Evolutionary conservation across 2,329 filamentous ascomycete genomes (phyloP).

Genomic region (Juglanconis oblonga): DNA sequence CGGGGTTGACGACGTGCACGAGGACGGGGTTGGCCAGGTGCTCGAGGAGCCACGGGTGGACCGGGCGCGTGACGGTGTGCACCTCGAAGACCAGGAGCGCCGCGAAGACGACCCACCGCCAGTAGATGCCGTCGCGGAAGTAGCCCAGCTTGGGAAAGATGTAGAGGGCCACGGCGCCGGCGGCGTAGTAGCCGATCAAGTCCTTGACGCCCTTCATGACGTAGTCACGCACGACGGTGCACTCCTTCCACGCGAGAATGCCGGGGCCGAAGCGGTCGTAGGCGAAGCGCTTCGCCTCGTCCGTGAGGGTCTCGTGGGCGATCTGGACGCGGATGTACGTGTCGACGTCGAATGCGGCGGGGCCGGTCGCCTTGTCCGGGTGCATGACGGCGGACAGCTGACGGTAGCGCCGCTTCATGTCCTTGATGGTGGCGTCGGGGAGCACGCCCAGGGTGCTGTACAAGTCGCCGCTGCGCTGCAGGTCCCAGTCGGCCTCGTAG

Average conservation of each 20-base stretch:
- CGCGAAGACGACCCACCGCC: constrained; percentile 59
- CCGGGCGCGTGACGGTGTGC: constrained; percentile 52
- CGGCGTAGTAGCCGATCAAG: constrained; percentile 59
- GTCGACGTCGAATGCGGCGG: constrained; percentile 30
- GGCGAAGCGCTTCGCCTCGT: constrained; percentile 75
- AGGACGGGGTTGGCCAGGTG: constrained; percentile 42
- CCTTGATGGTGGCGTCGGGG: constrained; percentile 65
- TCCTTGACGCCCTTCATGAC: constrained; percentile 60
- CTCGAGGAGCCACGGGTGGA: constrained; percentile 44
- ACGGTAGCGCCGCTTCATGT: constrained; percentile 82
- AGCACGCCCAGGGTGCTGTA: constrained; percentile 75
- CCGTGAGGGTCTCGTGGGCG: constrained; percentile 77
- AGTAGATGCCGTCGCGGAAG: constrained; percentile 64
- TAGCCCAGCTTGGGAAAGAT: constrained; percentile 63
- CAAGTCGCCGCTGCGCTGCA: constrained; percentile 66
- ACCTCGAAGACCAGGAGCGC: constrained; percentile 55
- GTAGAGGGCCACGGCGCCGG: constrained; percentile 57
- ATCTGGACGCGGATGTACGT: constrained; percentile 81
- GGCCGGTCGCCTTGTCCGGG: constrained; percentile 70
- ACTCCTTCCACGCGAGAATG: constrained; percentile 63
- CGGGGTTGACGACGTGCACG: constrained; percentile 29
- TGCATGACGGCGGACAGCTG: constrained; percentile 70
- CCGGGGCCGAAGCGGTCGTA: constrained; percentile 86
- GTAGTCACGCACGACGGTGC: constrained; percentile 69
- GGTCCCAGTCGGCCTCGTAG: constrained; percentile 83